Evolutionary conservation across 1,284 basidiomycete genomes (phyloP), one percentile per base, ranked within the genome.

Genomic region (Leucoagaricus sp.): DNA sequence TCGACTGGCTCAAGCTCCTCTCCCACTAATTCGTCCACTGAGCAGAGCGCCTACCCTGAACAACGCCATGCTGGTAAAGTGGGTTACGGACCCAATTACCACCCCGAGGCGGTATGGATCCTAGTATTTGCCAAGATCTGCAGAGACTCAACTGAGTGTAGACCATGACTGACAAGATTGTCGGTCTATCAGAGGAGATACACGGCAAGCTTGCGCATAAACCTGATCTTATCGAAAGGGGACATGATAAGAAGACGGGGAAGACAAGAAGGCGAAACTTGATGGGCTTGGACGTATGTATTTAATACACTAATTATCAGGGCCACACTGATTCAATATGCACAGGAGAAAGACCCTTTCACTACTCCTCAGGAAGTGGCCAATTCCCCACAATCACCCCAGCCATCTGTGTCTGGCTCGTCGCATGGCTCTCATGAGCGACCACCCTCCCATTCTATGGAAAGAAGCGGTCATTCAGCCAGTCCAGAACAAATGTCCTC

Each of bases 41-140:
- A 36, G 19, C 26, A 44, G 12, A n/a, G 25, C 7, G 15, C 38
- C 13, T 63, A 63, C 57, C 60, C 62, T 9, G 42, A 50, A 31
- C 63, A 65, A 59, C 55, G 58, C 38, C 65, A 67, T 42, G 61
- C 63, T 34, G 65, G 65, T 1, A 63, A 64, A 57, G 62, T 65
- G 28, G 64, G 63, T 5, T 63, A 63, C 56, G 65, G 64, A n/a
- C 63, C 61, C 6, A 63, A 63, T 42, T 64, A 58, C 33, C 49
- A 54, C 17, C 23, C 26, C 6, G 52, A 50, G 15, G 57, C 62
- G 17, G 64, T 65, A 31, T 33, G 62, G 54, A 12, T 26, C 10
- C 10, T 38, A 46, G 2, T 1, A 5, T 29, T n/a, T 1, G 28
- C 23, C 26, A 34, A 29, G 17, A 9, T 2, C 3, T 3, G 10